Conservation (phyloP, 1,284 basidiomycete genomes). For the Cryptococcus sp. region DNA sequence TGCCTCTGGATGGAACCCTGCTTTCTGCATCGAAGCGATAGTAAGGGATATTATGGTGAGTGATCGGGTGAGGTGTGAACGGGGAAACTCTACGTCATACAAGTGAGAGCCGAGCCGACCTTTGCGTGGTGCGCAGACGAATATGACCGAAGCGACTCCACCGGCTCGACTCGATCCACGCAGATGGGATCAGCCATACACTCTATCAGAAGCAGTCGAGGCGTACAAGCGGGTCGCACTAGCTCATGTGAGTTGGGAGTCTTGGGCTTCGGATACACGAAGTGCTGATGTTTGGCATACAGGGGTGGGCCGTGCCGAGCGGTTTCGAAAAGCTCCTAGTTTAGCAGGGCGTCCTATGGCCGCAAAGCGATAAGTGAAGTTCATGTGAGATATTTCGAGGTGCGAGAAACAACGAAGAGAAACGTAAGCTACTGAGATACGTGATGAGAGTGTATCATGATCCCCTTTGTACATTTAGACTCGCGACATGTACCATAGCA, state of each 20-base stretch:
- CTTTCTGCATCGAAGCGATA: slow-evolving; percentile 29
- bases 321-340: too few relatives aligned
- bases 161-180: slow-evolving; percentile 22
- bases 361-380: too few relatives aligned
- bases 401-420: too few relatives aligned
- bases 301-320: too few relatives aligned
- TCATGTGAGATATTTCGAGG: too few relatives aligned
- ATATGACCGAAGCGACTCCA: slow-evolving; percentile 33
- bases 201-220: slow-evolving; percentile 25
- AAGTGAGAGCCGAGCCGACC: not conserved
- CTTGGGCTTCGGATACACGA: too few relatives aligned
- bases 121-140: slow-evolving; percentile 10
- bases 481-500: too few relatives aligned
- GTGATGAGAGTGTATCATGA: too few relatives aligned
- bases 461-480: too few relatives aligned
- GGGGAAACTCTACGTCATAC: not conserved
- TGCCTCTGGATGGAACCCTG: slow-evolving; percentile 33
- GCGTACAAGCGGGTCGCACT: slow-evolving; percentile 31
- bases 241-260: slow-evolving; percentile 20
- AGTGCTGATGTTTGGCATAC: too few relatives aligned
- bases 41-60: slow-evolving; percentile 32
- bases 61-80: not conserved
- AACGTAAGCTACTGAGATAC: too few relatives aligned
- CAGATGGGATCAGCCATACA: slow-evolving; percentile 26
- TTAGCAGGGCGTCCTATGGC: too few relatives aligned